Conservation (phyloP, 2,329 filamentous ascomycete species). For the Achaetomium macrosporum region DNA sequence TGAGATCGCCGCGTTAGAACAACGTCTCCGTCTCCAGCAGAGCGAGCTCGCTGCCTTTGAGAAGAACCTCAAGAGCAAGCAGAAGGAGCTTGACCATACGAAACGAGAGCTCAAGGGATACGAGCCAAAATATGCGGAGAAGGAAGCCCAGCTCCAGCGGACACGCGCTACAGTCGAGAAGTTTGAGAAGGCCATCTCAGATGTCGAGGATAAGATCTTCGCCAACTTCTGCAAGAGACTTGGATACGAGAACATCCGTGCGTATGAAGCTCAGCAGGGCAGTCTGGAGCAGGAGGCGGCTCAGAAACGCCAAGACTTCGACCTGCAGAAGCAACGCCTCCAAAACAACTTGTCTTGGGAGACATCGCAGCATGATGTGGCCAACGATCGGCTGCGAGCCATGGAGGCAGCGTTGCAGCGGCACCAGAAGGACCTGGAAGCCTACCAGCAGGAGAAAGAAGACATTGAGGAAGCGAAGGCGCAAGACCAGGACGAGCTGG, state of each 20-base stretch:
- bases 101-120: constrained; percentile 69
- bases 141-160: constrained; percentile 60
- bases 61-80: constrained; percentile 78
- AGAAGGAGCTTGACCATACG: constrained; percentile 70
- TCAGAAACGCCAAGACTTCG: constrained; percentile 81
- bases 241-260: constrained; percentile 82
- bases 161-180: constrained; percentile 45
- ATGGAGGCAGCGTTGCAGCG: constrained; percentile 62
- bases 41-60: constrained; percentile 74
- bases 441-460: constrained; percentile 66
- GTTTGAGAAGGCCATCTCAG: constrained; percentile 59
- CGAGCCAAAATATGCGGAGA: constrained; percentile 70
- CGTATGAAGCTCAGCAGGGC: constrained; percentile 90
- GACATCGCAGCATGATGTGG: constrained; percentile 46
- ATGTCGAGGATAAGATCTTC: constrained; percentile 86
- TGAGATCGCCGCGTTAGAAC: constrained; percentile 73
- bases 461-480: constrained; percentile 68
- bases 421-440: constrained; percentile 62
- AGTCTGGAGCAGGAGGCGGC: constrained; percentile 85
- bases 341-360: constrained; percentile 57
- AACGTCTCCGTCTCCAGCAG: constrained; percentile 63
- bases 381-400: constrained; percentile 61
- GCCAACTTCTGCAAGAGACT: constrained; percentile 76
- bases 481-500: constrained; percentile 68
- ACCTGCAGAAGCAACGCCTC: constrained; percentile 72